phyloP scores from a whole-genome alignment of 208 protist genomes.

The Crithidia brevicula region DNA sequence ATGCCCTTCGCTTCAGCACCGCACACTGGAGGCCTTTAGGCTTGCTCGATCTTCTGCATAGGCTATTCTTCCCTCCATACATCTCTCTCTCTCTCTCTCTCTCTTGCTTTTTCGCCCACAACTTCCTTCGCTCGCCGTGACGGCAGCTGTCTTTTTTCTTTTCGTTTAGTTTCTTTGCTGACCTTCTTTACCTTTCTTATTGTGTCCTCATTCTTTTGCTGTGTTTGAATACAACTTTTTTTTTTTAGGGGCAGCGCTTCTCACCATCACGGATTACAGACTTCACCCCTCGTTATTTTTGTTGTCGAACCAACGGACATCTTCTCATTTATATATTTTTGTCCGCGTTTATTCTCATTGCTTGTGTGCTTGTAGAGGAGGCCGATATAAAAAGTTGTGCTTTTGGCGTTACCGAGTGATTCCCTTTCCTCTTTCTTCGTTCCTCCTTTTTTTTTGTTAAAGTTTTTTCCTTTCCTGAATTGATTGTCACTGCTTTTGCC shows the following conservation, averaged over 20 bases:
- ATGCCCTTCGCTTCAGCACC: too few species aligned
- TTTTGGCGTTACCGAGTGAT: too few species aligned
- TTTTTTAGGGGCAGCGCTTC: too few species aligned
- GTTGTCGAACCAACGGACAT: too few species aligned
- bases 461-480: background rate
- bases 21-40: too few species aligned
- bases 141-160: background rate
- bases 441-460: background rate
- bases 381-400: too few species aligned
- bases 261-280: background rate
- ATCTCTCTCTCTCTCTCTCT: background rate
- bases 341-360: too few species aligned
- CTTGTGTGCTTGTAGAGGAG: too few species aligned
- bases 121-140: background rate
- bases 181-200: slow-evolving; percentile 8
- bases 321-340: slow-evolving; percentile 14
- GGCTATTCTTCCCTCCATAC: too few species aligned
- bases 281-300: too few species aligned
- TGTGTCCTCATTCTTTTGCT: slow-evolving; percentile 9
- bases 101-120: background rate
- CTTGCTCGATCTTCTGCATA: too few species aligned
- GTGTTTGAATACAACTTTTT: too few species aligned
- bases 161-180: slow-evolving; percentile 3
- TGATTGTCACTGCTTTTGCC: background rate
- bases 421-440: slow-evolving; percentile 11